phyloP scores from a whole-genome alignment of 805 yeast species.

The Yarrowia sp. region DNA sequence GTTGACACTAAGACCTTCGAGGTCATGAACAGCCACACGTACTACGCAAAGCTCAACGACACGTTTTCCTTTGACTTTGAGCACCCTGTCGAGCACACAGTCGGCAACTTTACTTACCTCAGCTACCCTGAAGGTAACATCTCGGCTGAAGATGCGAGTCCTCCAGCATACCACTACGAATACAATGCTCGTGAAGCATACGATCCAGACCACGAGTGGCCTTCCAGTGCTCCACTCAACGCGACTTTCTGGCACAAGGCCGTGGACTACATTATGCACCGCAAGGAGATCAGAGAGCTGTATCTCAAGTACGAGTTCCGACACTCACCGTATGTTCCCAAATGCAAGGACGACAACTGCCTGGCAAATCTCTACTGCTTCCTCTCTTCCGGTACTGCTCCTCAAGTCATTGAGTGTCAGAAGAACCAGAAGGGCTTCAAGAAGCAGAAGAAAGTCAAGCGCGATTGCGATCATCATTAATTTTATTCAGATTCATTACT shows the following conservation, averaged over 20 bases:
- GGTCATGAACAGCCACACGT: neutral
- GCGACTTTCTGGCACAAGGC: neutral
- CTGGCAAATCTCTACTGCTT: slow-evolving; percentile 45
- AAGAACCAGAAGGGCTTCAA: slow-evolving; percentile 19
- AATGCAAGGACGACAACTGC: slow-evolving; percentile 43
- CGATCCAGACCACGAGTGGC: too few species aligned
- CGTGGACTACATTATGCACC: slow-evolving; percentile 41
- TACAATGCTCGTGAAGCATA: too few species aligned
- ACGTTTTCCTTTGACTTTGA: neutral
- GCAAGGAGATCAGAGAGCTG: slow-evolving; percentile 43
- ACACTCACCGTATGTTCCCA: slow-evolving; percentile 51
- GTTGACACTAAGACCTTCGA: neutral
- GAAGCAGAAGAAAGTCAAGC: slow-evolving; percentile 2
- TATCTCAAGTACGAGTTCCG: slow-evolving; percentile 52
- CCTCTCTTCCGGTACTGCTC: slow-evolving; percentile 35
- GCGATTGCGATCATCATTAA: too few species aligned
- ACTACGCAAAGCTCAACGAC: neutral
- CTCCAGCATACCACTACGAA: too few species aligned
- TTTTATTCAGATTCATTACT: too few species aligned
- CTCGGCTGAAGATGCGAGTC: too few species aligned
- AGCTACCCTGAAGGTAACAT: neutral
- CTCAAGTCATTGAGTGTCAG: slow-evolving; percentile 33
- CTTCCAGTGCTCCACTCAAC: too few species aligned
- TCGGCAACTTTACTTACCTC: neutral
- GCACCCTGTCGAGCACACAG: too few species aligned